Conservation (phyloP, 2,329 filamentous ascomycete genomes). For the Sporothrix sp. region DNA sequence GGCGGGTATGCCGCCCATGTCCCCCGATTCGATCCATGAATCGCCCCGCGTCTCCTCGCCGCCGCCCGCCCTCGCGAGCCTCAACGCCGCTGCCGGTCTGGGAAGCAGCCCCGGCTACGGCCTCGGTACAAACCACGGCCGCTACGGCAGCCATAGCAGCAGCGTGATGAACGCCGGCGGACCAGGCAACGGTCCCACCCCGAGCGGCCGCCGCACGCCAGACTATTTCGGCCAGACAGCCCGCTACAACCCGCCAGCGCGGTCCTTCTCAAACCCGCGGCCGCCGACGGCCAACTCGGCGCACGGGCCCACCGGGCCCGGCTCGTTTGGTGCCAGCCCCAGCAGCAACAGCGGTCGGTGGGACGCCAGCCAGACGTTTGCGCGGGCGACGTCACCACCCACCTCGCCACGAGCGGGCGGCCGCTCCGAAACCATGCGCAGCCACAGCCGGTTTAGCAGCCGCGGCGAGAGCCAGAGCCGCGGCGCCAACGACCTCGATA, state of each 20-base stretch:
- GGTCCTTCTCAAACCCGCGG: constrained; percentile 48
- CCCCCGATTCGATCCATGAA: constrained; percentile 1
- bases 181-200: constrained; percentile 11
- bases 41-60: not conserved
- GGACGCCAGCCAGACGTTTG: constrained; percentile 35
- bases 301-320: not conserved
- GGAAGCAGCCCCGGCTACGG: no score
- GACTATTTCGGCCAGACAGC: constrained; percentile 49
- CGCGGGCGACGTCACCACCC: constrained; percentile 17
- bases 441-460: constrained; percentile 14
- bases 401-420: not conserved
- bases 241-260: constrained; percentile 43
- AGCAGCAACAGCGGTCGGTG: constrained; percentile 25
- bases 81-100: constrained; percentile 5
- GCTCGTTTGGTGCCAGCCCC: constrained; percentile 8
- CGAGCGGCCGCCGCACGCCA: constrained; percentile 36
- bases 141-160: constrained; percentile 11
- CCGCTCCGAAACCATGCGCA: constrained; percentile 7
- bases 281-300: constrained; percentile 27
- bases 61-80: constrained; percentile 2
- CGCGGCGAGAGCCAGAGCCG: constrained; percentile 10
- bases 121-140: not conserved
- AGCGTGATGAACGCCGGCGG: not conserved
- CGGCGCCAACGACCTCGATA: constrained; percentile 15
- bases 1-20: not conserved